phyloP scores from a whole-genome alignment of 2,329 filamentous ascomycete genomes.

The Ceratocystis destructans region DNA sequence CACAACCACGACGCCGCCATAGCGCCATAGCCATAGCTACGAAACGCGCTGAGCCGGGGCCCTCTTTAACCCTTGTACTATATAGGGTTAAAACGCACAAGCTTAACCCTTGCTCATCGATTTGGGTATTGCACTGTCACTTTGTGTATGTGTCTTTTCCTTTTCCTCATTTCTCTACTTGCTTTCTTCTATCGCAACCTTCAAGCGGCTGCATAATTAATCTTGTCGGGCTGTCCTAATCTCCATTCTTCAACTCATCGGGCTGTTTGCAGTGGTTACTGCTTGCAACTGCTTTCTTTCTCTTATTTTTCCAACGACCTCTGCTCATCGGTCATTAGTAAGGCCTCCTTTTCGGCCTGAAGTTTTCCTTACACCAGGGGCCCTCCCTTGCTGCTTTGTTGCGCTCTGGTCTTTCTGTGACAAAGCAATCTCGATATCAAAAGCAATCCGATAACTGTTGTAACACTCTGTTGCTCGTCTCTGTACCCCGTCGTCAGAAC shows the following conservation, averaged over 20 bases:
- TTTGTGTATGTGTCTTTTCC: conserved; percentile 9
- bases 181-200: neutral
- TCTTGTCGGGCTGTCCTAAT: neutral
- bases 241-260: neutral
- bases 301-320: neutral
- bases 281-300: neutral
- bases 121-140: neutral
- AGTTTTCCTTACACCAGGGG: neutral
- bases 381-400: neutral
- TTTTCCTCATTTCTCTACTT: neutral
- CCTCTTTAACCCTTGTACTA: neutral
- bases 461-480: neutral
- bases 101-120: neutral
- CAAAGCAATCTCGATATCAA: conserved; percentile 6
- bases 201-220: neutral
- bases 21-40: too few relatives aligned
- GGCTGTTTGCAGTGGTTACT: neutral
- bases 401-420: conserved; percentile 2
- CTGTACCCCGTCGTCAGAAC: conserved; percentile 16
- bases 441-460: neutral
- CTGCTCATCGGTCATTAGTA: neutral
- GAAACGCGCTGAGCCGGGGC: neutral
- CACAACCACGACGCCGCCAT: neutral
- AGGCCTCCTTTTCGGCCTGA: neutral
- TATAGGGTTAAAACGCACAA: neutral